Percentiles rank a stretch among this genome's conserved stretches.
Evolutionary conservation across 164 flowering plant species (phyloP).

Genomic region (Aristolochia fimbriata): DNA sequence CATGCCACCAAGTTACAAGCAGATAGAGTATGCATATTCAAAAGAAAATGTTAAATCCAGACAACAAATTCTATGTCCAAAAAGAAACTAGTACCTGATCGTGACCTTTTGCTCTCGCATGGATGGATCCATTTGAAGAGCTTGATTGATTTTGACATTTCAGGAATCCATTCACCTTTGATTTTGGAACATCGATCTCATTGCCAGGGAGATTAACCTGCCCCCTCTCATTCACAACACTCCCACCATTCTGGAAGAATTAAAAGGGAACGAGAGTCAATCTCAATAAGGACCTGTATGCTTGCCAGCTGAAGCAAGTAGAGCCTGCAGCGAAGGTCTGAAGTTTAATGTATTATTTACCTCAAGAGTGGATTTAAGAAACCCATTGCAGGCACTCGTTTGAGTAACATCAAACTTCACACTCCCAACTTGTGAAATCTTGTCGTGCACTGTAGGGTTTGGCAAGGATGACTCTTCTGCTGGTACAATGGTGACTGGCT

Average conservation of each 20-base stretch:
- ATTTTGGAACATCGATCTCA: neutral
- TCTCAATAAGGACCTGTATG: neutral
- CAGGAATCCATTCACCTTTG: neutral
- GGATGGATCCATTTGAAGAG: slow-evolving; percentile 7
- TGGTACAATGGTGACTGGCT: no score
- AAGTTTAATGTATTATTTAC: neutral
- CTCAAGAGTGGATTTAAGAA: neutral
- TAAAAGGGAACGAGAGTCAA: neutral
- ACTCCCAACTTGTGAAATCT: neutral
- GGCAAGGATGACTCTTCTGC: no score
- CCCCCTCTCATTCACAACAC: slow-evolving; percentile 6
- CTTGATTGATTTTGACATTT: no score
- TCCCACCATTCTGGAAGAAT: slow-evolving; percentile 14
- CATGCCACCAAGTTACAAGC: no score
- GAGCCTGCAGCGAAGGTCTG: neutral
- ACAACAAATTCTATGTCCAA: no score
- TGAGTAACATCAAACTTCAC: neutral
- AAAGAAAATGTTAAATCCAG: no score
- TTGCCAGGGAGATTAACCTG: slow-evolving; percentile 5
- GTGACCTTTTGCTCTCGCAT: neutral
- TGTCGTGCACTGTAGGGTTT: no score
- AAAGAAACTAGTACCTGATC: neutral
- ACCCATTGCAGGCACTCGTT: neutral
- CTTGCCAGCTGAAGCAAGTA: neutral
- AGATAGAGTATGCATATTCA: no score